A percentile compares a stretch with the other conserved stretches of the same genome.
phyloP scores from a whole-genome alignment of 805 yeast species.

The Candida xiaguanensis region DNA sequence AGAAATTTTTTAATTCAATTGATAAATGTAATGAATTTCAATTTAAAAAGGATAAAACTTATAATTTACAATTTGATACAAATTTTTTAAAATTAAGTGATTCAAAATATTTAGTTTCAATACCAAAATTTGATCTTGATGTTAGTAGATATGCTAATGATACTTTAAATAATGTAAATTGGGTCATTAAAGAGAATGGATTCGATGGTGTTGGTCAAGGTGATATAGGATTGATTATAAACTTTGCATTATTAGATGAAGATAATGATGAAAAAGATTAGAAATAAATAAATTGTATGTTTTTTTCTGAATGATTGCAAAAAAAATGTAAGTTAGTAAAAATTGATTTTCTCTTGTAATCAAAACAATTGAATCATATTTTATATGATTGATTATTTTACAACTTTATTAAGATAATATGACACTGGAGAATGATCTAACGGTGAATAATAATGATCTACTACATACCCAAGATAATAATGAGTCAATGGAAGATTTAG shows the following conservation, averaged over 20 bases:
- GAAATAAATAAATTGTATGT: not conserved
- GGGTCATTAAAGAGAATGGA: constrained; percentile 39
- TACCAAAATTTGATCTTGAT: constrained; percentile 49
- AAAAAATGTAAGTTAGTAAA: no score
- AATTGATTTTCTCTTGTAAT: not conserved
- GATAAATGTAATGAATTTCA: constrained; percentile 35
- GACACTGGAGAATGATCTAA: constrained; percentile 2
- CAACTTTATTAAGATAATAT: constrained; percentile 6
- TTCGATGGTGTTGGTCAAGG: constrained; percentile 31
- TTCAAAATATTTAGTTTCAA: constrained; percentile 46
- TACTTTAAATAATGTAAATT: constrained; percentile 42
- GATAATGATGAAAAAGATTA: constrained; percentile 9
- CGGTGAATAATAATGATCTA: not conserved
- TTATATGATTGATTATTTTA: no score
- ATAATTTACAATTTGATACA: constrained; percentile 53
- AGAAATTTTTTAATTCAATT: constrained; percentile 39
- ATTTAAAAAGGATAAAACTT: constrained; percentile 36
- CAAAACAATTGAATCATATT: no score
- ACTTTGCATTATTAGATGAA: constrained; percentile 37
- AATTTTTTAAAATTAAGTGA: constrained; percentile 48
- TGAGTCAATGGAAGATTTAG: constrained; percentile 9
- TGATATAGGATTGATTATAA: constrained; percentile 30
- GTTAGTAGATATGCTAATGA: constrained; percentile 42
- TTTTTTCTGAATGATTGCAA: not conserved
- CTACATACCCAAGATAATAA: not conserved